These are phyloP conservation scores for Kuraishia molischiana DNA, from an alignment of 805 yeast genomes.

Conservation along the genomic window DNA sequence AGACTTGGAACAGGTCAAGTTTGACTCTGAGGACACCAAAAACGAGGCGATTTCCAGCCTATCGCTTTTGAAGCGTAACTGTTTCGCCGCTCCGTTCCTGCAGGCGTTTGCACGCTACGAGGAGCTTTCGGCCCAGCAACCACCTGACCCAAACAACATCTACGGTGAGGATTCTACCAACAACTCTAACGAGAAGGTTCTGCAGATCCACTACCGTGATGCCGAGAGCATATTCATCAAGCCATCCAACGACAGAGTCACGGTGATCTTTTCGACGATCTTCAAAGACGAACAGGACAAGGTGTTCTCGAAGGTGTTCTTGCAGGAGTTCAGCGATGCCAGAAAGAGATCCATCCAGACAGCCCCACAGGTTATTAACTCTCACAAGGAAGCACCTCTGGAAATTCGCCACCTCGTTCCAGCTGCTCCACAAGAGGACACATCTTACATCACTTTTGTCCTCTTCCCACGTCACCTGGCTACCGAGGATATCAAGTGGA, in stretches of 20 bases:
- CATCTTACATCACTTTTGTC: conserved; percentile 52
- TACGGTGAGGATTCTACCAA: conserved; percentile 28
- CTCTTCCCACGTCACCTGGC: conserved; percentile 73
- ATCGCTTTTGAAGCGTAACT: conserved; percentile 72
- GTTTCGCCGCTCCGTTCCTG: conserved; percentile 90
- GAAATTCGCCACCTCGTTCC: conserved; percentile 48
- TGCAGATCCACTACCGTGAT: conserved; percentile 79
- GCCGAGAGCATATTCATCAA: conserved; percentile 85
- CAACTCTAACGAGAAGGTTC: conserved; percentile 41
- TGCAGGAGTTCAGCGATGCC: conserved; percentile 93
- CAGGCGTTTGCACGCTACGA: conserved; percentile 77
- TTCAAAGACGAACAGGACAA: conserved; percentile 97
- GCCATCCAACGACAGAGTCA: conserved; percentile 92
- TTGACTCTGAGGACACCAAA: conserved; percentile 35
- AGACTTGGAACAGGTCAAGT: conserved; percentile 37
- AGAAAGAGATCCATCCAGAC: conserved; percentile 92
- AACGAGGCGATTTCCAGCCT: conserved; percentile 49
- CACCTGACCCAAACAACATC: conserved; percentile 28
- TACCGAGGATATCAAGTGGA: conserved; percentile 57
- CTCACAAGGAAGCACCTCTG: conserved; percentile 86
- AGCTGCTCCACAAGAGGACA: conserved; percentile 24
- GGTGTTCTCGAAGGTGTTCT: conserved; percentile 77
- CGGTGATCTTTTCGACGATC: conserved; percentile 89
- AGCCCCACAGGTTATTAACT: conserved; percentile 94
- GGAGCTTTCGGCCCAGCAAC: conserved; percentile 37